Conservation (phyloP, 768 basidiomycete genomes). For the Suillus discolor region DNA sequence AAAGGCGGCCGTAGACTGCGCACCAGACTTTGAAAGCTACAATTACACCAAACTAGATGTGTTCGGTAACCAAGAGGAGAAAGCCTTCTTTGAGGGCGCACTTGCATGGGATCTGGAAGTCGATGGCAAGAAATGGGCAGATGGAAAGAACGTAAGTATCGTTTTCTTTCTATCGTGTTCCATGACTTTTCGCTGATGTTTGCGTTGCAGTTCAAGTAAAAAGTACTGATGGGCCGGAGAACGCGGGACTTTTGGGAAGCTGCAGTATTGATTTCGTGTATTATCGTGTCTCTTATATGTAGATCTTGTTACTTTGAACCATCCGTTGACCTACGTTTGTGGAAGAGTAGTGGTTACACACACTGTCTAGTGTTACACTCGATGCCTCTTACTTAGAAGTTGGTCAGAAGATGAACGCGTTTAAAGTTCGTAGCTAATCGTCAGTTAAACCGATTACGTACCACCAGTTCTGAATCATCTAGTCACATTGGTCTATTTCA, state of each 20-base stretch:
- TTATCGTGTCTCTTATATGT: constrained; percentile 5
- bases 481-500: too few species aligned
- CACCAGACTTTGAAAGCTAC: constrained; percentile 94
- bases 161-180: not conserved
- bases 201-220: constrained; percentile 34
- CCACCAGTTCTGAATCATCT: too few species aligned
- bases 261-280: constrained; percentile 4
- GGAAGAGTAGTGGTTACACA: not conserved
- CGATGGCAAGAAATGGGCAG: constrained; percentile 87
- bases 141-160: constrained; percentile 82
- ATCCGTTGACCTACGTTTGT: not conserved
- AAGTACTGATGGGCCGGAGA: not conserved
- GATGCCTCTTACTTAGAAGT: not conserved
- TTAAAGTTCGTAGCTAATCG: too few species aligned
- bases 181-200: not conserved
- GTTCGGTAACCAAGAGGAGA: constrained; percentile 63
- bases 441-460: too few species aligned
- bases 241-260: constrained; percentile 2
- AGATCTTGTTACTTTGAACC: constrained; percentile 5
- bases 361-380: not conserved
- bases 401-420: not conserved
- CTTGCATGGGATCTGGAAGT: constrained; percentile 93
- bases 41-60: constrained; percentile 77
- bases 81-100: constrained; percentile 89
- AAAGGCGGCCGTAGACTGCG: constrained; percentile 70